Base-by-base conservation (phyloP, 805 yeast genomes). In the Candida jianshihensis region DNA sequence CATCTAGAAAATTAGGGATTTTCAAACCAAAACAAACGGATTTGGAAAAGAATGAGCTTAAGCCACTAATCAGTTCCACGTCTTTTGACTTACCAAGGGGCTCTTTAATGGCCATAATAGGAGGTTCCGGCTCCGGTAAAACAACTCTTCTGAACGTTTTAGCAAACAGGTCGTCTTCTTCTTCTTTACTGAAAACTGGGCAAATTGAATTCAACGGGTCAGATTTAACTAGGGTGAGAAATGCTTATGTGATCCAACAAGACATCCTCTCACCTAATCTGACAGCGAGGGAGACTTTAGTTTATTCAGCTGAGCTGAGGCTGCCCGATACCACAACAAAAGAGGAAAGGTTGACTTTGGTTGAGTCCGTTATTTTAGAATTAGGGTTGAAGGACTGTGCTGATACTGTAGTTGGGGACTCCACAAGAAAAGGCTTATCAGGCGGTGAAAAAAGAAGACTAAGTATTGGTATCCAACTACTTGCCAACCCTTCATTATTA, bases 121-220 rank as follows among this genome's bases (percentile, higher is more conserved):
- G 96, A 6, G 94, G 95, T 0, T 81, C 90, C 0, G 95, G 95
- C 0, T 77, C 88, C 4, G 96, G 95, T 4, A 86, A 87, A 51
- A 87, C 95, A 0, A 84, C 95, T 0, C 53, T 86, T 31, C 61
- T 87, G 24, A 87, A 87, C 50, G 73, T 75, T 1, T 56, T 81
- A 22, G 81, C 87, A 0, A 68, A 73, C 30, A 57, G 82, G 43
- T 46, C 66, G 0, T 54, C 61, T 9, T 60, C 69, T 11, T 56
- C 63, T 21, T 63, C 62, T 10, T 49, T 75, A 38, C 41, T 39
- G 3, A 64, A 67, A 40, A 53, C 54, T 5, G 81, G 81, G 2
- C 43, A 57, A 4, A 55, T 75, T 12, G 46, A 60, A 11, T 61
- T 45, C 38, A 52, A 49, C 33, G 70, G 63, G 32, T 37, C 42